Conservation (phyloP, 495 filamentous ascomycete genomes). For the Penicillium roqueforti region DNA sequence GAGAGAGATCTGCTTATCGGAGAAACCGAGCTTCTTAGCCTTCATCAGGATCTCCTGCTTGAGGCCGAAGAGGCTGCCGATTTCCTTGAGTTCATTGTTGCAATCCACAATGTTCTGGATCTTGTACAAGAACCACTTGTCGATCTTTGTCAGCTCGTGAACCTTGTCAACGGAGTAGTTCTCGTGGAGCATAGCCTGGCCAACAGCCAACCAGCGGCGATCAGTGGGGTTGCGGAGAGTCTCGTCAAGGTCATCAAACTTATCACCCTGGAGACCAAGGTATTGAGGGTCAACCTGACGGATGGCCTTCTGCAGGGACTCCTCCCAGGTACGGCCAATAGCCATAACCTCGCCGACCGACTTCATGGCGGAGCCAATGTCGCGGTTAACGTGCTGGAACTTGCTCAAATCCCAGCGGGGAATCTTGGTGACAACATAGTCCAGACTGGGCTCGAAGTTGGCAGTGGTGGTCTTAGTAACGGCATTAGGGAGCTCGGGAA, state of each 20-base stretch:
- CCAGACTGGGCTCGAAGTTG: constrained; percentile 95
- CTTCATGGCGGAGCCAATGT: constrained; percentile 97
- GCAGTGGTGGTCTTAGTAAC: constrained; percentile 98
- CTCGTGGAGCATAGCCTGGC: constrained; percentile 96
- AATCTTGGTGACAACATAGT: constrained; percentile 98
- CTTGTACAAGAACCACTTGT: constrained; percentile 99
- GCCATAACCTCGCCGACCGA: constrained; percentile 99
- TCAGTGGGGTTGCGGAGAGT: constrained; percentile 88
- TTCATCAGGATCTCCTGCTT: constrained; percentile 82
- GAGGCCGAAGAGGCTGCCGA: constrained; percentile 80
- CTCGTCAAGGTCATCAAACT: constrained; percentile 90
- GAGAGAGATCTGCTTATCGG: constrained; percentile 87
- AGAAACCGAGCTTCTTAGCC: constrained; percentile 97
- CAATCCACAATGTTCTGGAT: constrained; percentile 93
- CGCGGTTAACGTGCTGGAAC: constrained; percentile 97
- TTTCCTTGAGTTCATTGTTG: constrained; percentile 77
- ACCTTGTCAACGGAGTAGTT: constrained; percentile 85
- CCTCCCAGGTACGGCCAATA: constrained; percentile 95
- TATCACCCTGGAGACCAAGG: constrained; percentile 88
- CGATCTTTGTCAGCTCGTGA: constrained; percentile 94
- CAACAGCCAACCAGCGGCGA: constrained; percentile 93
- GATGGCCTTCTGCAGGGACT: constrained; percentile 98
- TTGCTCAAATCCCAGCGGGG: constrained; percentile 96
- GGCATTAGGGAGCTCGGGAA: constrained; percentile 93
- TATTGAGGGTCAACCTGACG: constrained; percentile 91